Percentiles rank a stretch among this genome's conserved stretches.
Conservation (phyloP, 2,329 filamentous ascomycete species). For the Periconia macrospinosa region DNA sequence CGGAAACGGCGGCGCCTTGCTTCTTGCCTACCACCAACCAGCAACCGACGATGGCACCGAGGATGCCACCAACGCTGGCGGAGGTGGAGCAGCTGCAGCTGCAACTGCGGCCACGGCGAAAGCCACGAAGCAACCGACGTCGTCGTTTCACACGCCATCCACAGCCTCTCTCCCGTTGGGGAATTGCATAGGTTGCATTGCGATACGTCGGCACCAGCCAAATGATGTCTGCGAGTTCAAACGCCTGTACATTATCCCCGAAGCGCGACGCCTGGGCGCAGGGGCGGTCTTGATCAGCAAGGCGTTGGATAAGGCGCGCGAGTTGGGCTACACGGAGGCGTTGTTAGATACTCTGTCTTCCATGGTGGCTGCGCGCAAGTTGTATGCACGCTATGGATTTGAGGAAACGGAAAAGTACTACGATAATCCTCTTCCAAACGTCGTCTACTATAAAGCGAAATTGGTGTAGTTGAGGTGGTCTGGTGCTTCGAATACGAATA, state of each 20-base stretch:
- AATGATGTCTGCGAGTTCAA: slow-evolving; percentile 57
- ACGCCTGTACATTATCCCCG: slow-evolving; percentile 55
- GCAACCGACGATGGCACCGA: not conserved
- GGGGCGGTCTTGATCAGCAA: slow-evolving; percentile 52
- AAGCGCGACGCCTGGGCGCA: slow-evolving; percentile 53
- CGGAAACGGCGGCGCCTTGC: slow-evolving; percentile 49
- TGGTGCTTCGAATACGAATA: not conserved
- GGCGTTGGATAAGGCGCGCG: slow-evolving; percentile 49
- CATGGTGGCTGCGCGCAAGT: slow-evolving; percentile 54
- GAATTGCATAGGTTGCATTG: slow-evolving; percentile 54
- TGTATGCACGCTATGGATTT: slow-evolving; percentile 58
- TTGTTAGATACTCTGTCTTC: slow-evolving; percentile 58
- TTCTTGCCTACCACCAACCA: slow-evolving; percentile 46
- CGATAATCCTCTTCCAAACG: slow-evolving; percentile 56
- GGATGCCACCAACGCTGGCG: not conserved
- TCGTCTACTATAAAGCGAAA: slow-evolving; percentile 53
- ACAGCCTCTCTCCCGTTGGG: not conserved
- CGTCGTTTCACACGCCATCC: not conserved
- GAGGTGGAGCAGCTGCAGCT: not conserved
- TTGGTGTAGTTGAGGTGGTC: not conserved
- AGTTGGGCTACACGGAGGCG: slow-evolving; percentile 55
- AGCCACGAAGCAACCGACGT: not conserved
- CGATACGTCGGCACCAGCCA: slow-evolving; percentile 46
- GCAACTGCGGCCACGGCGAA: not conserved
- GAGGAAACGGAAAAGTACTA: slow-evolving; percentile 57